Evolutionary conservation across 2,329 filamentous ascomycete genomes (phyloP).

Genomic region (Fusarium nurragi): DNA sequence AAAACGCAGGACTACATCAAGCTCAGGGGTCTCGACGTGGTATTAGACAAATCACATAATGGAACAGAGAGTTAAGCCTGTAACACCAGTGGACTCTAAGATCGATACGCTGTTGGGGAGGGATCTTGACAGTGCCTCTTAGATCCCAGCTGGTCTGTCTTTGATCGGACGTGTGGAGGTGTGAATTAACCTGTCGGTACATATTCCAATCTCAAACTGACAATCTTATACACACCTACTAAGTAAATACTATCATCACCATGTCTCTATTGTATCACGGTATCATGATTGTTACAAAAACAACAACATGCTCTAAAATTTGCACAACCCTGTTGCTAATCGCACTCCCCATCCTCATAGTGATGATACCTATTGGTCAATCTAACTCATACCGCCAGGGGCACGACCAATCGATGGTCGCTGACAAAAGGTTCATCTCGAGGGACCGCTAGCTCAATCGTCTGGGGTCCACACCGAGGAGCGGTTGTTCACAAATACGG

Average conservation of each 20-base stretch:
- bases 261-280: neutral
- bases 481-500: constrained; percentile 28
- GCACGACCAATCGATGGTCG: constrained; percentile 16
- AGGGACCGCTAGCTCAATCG: constrained; percentile 35
- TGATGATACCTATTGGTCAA: constrained; percentile 19
- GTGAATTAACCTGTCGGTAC: constrained; percentile 4
- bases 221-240: neutral
- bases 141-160: neutral
- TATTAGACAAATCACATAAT: neutral
- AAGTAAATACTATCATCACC: neutral
- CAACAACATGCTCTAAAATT: constrained; percentile 5
- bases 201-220: neutral
- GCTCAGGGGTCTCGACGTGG: neutral
- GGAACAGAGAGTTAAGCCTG: neutral
- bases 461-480: constrained; percentile 17
- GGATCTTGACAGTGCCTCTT: constrained; percentile 12
- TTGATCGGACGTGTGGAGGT: constrained; percentile 8
- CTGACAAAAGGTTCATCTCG: constrained; percentile 18
- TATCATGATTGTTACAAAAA: neutral
- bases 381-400: constrained; percentile 27
- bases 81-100: neutral
- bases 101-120: neutral
- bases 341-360: constrained; percentile 11
- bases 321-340: constrained; percentile 9
- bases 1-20: neutral